phyloP scores from a whole-genome alignment of 352 stramenopile species.

The Globisporangium iwayamae region DNA sequence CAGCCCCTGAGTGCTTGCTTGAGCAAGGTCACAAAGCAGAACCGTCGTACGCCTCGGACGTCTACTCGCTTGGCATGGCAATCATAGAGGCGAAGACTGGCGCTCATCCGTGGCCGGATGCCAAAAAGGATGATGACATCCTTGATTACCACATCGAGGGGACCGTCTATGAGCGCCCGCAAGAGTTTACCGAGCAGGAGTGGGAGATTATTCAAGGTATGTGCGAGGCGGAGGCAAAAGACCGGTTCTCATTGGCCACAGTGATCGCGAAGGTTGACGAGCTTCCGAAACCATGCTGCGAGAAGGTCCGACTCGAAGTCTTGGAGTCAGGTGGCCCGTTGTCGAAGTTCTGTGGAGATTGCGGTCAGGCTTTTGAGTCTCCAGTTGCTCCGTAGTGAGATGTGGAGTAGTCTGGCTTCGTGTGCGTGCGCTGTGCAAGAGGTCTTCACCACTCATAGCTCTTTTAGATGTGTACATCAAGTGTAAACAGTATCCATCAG shows the following conservation, averaged over 20 bases:
- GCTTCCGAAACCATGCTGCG: background rate
- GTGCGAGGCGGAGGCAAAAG: background rate
- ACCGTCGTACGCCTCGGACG: background rate
- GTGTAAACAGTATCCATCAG: too few relatives aligned
- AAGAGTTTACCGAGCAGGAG: background rate
- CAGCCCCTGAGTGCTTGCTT: background rate
- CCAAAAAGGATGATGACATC: background rate
- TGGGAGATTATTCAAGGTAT: background rate
- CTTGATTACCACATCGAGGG: background rate
- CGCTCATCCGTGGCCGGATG: background rate
- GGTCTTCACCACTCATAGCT: background rate
- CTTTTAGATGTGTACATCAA: too few relatives aligned
- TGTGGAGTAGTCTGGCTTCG: background rate
- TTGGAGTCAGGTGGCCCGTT: background rate
- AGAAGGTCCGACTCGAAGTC: background rate
- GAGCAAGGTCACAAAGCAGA: background rate
- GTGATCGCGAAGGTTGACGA: background rate
- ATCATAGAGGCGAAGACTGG: constrained; percentile 5
- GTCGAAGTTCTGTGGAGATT: background rate
- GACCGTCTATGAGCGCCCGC: background rate
- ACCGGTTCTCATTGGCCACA: background rate
- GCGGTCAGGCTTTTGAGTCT: background rate
- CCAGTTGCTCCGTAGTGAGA: background rate
- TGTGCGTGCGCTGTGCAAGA: background rate
- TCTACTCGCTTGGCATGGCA: background rate